Conservation (phyloP, 495 filamentous ascomycete species). For the Penicillium goetzii region DNA sequence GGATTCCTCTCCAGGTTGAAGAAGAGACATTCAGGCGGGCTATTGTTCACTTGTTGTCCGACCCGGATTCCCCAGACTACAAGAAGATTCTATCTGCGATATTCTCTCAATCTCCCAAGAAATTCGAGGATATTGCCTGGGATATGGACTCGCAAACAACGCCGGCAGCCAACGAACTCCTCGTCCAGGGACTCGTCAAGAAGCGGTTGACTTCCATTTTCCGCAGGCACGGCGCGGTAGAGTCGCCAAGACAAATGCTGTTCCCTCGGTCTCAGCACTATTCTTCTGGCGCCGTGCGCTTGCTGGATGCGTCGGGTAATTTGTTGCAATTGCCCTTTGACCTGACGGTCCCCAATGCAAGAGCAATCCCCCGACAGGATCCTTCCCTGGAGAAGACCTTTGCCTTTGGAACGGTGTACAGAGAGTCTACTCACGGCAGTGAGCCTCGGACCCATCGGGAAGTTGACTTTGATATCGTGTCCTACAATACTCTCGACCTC, state of each 20-base stretch:
- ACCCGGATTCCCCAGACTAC: constrained; percentile 85
- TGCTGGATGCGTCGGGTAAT: constrained; percentile 82
- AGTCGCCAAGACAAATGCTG: constrained; percentile 70
- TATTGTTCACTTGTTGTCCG: constrained; percentile 72
- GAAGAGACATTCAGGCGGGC: constrained; percentile 85
- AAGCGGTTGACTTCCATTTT: constrained; percentile 79
- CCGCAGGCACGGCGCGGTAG: constrained; percentile 88
- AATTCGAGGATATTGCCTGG: constrained; percentile 85
- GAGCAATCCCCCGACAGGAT: constrained; percentile 75
- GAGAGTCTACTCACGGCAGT: constrained; percentile 73
- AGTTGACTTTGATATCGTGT: constrained; percentile 94
- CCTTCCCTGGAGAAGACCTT: constrained; percentile 75
- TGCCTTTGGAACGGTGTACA: constrained; percentile 86
- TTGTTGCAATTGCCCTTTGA: constrained; percentile 91
- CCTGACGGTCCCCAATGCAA: constrained; percentile 84
- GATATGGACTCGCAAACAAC: constrained; percentile 65
- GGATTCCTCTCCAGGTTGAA: constrained; percentile 87
- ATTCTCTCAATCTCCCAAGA: constrained; percentile 73
- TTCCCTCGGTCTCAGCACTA: constrained; percentile 85
- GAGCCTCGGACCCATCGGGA: constrained; percentile 84
- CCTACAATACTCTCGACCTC: constrained; percentile 76
- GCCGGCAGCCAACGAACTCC: constrained; percentile 63
- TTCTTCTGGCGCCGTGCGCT: constrained; percentile 67
- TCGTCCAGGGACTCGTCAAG: constrained; percentile 75
- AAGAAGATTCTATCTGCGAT: constrained; percentile 83